Percentiles rank a stretch among this genome's conserved stretches.
Evolutionary conservation across 345 rosid genomes (phyloP).

Genomic region (Pugionium dolabratum): DNA sequence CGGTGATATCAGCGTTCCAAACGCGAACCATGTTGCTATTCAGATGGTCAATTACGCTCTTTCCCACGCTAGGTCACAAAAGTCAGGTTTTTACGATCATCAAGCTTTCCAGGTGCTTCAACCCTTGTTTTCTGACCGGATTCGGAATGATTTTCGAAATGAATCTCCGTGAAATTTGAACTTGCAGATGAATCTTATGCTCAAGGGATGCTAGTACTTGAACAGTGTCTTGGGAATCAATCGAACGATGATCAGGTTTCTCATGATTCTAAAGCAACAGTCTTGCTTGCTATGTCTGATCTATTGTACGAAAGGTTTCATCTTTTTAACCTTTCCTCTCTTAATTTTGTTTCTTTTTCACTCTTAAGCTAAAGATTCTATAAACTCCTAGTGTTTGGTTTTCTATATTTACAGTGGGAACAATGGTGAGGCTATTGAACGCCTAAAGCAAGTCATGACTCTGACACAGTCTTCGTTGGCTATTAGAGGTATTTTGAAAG

Average conservation of each 20-base stretch:
- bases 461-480: constrained; percentile 44
- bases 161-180: background rate
- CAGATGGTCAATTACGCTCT: constrained; percentile 93
- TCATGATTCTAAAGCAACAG: constrained; percentile 62
- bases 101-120: background rate
- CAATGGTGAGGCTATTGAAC: constrained; percentile 63
- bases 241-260: constrained; percentile 47
- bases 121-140: constrained; percentile 9
- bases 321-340: background rate
- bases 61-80: constrained; percentile 65
- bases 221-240: constrained; percentile 75
- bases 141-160: background rate
- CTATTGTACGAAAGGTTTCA: constrained; percentile 64
- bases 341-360: background rate
- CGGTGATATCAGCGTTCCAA: constrained; percentile 45
- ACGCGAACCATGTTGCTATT: constrained; percentile 65
- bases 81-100: constrained; percentile 55
- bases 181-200: constrained; percentile 65
- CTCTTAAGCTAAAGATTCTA: background rate
- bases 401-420: constrained; percentile 50
- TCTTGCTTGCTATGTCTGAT: constrained; percentile 82
- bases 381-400: constrained; percentile 1
- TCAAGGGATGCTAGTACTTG: constrained; percentile 79
- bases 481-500: constrained; percentile 53
- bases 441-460: constrained; percentile 48